Conservation (phyloP, 768 basidiomycete species). For the Leucocoprinus leucothites region DNA sequence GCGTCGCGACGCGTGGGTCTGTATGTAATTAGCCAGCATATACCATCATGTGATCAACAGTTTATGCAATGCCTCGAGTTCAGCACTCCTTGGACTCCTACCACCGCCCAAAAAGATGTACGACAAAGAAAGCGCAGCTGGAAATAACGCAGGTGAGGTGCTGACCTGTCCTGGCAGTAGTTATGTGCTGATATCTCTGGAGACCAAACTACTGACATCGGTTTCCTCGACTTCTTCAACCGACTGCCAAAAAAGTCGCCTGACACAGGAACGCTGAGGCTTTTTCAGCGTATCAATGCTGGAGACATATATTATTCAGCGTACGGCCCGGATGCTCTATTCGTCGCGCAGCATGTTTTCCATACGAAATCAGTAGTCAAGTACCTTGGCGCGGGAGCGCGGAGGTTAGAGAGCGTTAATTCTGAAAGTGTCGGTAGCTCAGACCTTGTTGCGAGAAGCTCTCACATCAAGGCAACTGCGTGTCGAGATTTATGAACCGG, state of each 20-base stretch:
- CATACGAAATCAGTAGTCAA: constrained; percentile 92
- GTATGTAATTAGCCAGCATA: neutral
- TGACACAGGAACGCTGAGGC: constrained; percentile 77
- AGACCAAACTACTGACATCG: constrained; percentile 72
- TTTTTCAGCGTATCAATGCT: constrained; percentile 68
- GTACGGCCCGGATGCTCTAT: constrained; percentile 87
- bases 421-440: constrained; percentile 73
- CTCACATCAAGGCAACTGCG: constrained; percentile 87
- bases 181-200: neutral
- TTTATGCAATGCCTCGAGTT: neutral
- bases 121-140: constrained; percentile 13
- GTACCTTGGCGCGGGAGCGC: constrained; percentile 73
- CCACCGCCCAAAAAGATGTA: constrained; percentile 1
- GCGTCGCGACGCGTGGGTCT: neutral
- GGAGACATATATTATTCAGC: constrained; percentile 77
- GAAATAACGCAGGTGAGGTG: constrained; percentile 1
- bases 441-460: constrained; percentile 82
- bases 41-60: neutral
- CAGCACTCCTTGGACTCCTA: neutral
- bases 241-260: constrained; percentile 65
- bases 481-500: constrained; percentile 86
- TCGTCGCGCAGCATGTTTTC: constrained; percentile 78
- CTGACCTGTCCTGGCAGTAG: too few species aligned
- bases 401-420: constrained; percentile 72
- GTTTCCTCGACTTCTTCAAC: constrained; percentile 71